Percentiles rank a stretch among this genome's conserved stretches.
Evolutionary conservation across 2,329 filamentous ascomycete genomes (phyloP).

Genomic region (Rhexocercosporidium sp.): DNA sequence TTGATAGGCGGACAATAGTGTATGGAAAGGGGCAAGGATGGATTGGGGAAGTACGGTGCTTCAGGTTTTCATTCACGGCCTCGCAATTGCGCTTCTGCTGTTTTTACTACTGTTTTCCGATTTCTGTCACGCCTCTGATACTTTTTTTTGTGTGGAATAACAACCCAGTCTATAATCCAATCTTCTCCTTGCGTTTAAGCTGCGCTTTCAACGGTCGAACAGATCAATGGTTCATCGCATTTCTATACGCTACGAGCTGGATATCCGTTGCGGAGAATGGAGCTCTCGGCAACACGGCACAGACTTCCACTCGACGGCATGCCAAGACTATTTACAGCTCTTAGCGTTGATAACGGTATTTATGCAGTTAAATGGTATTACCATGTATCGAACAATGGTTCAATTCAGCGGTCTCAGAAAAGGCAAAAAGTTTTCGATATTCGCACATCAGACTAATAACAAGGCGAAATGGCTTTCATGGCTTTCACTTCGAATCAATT

Average conservation of each 20-base stretch:
- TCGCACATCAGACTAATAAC: too few species aligned
- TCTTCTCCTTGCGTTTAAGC: not conserved
- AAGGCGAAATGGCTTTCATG: too few species aligned
- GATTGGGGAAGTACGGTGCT: constrained; percentile 4
- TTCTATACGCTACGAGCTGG: not conserved
- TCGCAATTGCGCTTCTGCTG: not conserved
- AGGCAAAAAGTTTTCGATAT: not conserved
- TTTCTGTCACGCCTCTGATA: not conserved
- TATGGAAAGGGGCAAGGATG: constrained; percentile 2
- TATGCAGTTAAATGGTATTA: too few species aligned
- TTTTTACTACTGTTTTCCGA: not conserved
- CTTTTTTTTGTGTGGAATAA: not conserved
- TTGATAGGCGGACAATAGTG: not conserved
- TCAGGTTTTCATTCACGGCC: constrained; percentile 17
- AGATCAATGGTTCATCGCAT: not conserved
- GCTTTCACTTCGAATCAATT: too few species aligned
- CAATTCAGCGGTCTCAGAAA: not conserved
- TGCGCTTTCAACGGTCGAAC: not conserved
- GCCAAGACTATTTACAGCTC: constrained; percentile 1
- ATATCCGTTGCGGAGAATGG: not conserved
- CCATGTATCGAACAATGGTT: not conserved
- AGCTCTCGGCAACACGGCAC: constrained; percentile 4
- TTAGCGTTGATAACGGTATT: not conserved
- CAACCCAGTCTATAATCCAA: constrained; percentile 17
- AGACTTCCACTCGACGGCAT: constrained; percentile 2